Percentiles rank a stretch among this genome's conserved stretches.
These are phyloP conservation scores for Solanum clarkiae DNA, from an alignment of 257 asterid genomes.

Conservation along the genomic window DNA sequence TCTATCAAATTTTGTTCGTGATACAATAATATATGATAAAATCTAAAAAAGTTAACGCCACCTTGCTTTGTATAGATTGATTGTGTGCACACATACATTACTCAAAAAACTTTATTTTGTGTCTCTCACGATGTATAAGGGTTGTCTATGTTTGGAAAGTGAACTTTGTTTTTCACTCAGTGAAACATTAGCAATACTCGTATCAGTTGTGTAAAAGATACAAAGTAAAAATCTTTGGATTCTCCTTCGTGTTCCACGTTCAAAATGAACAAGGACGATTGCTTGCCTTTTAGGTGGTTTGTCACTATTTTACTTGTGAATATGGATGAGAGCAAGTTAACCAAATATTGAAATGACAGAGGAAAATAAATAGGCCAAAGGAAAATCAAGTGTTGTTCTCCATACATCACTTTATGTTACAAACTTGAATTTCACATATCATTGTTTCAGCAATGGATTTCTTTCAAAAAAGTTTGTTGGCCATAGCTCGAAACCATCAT, in stretches of 20 bases:
- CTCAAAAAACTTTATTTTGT: neutral
- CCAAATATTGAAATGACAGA: neutral
- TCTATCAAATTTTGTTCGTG: neutral
- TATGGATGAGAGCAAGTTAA: neutral
- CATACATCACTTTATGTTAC: neutral
- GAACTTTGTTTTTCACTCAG: neutral
- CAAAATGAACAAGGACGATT: neutral
- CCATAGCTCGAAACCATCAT: constrained; percentile 50
- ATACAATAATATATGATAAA: neutral
- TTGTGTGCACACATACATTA: neutral
- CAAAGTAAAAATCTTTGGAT: neutral
- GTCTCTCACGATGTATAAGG: neutral
- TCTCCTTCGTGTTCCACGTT: neutral
- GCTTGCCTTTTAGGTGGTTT: neutral
- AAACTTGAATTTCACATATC: neutral
- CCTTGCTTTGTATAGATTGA: neutral
- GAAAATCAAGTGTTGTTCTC: neutral
- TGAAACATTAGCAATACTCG: neutral
- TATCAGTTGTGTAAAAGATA: neutral
- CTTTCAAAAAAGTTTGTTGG: constrained; percentile 55
- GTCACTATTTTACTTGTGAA: neutral
- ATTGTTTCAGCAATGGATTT: constrained; percentile 34
- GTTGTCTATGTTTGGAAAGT: neutral
- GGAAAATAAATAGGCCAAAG: neutral
- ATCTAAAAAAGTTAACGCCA: neutral